Evolutionary conservation across 305 asterid species (phyloP).

Genomic region (Lippia alba): DNA sequence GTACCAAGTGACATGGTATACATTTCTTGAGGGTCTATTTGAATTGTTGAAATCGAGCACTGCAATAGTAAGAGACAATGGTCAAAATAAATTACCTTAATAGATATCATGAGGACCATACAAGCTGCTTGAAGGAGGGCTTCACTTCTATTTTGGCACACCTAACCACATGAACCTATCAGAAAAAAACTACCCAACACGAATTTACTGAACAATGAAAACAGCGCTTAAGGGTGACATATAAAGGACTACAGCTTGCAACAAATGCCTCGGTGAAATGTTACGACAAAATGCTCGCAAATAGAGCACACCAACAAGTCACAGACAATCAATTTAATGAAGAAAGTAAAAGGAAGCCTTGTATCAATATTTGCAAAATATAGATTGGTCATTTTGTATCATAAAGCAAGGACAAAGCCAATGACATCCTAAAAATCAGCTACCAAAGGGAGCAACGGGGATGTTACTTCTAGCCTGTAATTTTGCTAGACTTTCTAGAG

Average conservation of each 20-base stretch:
- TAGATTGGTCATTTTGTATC: slow-evolving; percentile 1
- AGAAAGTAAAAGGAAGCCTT: slow-evolving; percentile 16
- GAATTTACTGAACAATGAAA: slow-evolving; percentile 24
- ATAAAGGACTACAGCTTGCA: slow-evolving; percentile 20
- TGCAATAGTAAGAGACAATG: slow-evolving; percentile 28
- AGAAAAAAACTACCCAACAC: slow-evolving; percentile 22
- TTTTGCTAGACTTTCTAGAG: background rate
- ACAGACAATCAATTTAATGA: background rate
- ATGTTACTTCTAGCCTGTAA: slow-evolving; percentile 3
- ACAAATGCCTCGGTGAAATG: background rate
- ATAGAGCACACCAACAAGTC: background rate
- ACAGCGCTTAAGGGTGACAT: slow-evolving; percentile 10
- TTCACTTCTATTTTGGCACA: slow-evolving; percentile 58
- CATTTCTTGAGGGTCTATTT: slow-evolving; percentile 19
- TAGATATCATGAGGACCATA: slow-evolving; percentile 88
- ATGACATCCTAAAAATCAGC: slow-evolving; percentile 18
- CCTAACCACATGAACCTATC: slow-evolving; percentile 44
- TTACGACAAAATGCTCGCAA: background rate
- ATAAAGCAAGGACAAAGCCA: background rate
- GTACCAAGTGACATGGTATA: slow-evolving; percentile 17
- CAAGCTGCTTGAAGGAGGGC: slow-evolving; percentile 55
- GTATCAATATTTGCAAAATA: background rate
- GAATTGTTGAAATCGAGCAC: slow-evolving; percentile 22
- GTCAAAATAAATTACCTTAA: slow-evolving; percentile 62
- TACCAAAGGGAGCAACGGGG: slow-evolving; percentile 13